Evolutionary conservation across 2,329 filamentous ascomycete genomes (phyloP), one percentile per base, ranked within the genome.

Genomic region (Dactylonectria estremocensis): DNA sequence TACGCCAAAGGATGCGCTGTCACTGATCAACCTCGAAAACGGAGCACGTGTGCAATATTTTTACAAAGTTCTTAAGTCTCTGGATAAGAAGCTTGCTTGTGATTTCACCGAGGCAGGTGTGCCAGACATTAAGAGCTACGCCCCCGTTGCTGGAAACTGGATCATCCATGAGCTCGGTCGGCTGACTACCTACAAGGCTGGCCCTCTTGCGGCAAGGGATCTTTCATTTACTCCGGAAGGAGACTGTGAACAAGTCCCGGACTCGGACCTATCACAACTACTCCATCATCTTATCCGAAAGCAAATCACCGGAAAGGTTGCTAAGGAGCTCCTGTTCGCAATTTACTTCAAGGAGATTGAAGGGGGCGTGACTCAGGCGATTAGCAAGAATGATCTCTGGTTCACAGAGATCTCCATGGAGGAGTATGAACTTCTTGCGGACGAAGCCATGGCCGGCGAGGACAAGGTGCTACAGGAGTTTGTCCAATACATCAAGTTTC

Each of bases 11-110:
- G 96, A 99, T 76, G 95, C 95, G 1, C 88, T 93, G 71, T 93
- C 95, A 0, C 84, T 99, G 37, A 86, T 95, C 53, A 87, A 89
- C 8, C 84, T 97, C 1, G 93, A 98, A 69, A 89, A 92, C 61
- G 95, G 95, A 8, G 90, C 90, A 8, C 88, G 95, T 48, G 83
- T 96, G 4, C 91, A 97, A 72, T 98, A 95, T 79, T 97, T 95
- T 76, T 91, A 92, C 76, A 86, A 89, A 28, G 88, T 94, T 0
- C 84, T 93, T 1, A 83, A 86, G 3, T 77, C 79, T 1, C 75
- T 91, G 1, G 79, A 83, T 53, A 66, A 74, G 4, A 75, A 74
- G 58, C 55, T 79, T 57, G 74, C 60, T 46, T 70, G 62, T 5
- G 74, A 79, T 24, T 56, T 70, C 1, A 66, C 60, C 5, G 58